phyloP scores from a whole-genome alignment of 2,329 filamentous ascomycete genomes.

The Cercospora canescens region DNA sequence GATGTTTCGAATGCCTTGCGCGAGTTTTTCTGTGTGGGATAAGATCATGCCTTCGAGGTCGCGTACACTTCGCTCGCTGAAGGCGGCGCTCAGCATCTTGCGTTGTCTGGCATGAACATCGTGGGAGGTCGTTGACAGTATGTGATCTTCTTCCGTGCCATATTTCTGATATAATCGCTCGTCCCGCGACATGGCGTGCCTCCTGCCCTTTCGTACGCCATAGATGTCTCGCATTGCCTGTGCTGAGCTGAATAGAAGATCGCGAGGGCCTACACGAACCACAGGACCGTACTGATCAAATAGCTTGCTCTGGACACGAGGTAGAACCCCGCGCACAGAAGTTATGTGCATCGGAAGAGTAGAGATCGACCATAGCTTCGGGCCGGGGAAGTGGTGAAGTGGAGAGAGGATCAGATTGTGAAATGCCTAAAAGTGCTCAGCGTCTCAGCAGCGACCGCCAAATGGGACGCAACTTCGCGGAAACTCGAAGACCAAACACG shows the following conservation, averaged over 20 bases:
- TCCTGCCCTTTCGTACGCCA: slow-evolving; percentile 33
- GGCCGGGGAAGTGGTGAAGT: slow-evolving; percentile 43
- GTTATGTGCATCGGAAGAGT: slow-evolving; percentile 16
- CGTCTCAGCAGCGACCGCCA: slow-evolving; percentile 3
- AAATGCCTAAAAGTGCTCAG: slow-evolving; percentile 9
- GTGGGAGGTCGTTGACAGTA: background rate
- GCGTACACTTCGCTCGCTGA: background rate
- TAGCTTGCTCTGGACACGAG: slow-evolving; percentile 22
- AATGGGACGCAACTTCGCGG: too few relatives aligned
- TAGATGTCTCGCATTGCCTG: slow-evolving; percentile 47
- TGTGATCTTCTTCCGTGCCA: background rate
- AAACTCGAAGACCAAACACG: too few relatives aligned
- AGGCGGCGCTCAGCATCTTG: background rate
- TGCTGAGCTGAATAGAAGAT: slow-evolving; percentile 39
- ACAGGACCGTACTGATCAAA: slow-evolving; percentile 35
- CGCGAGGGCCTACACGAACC: slow-evolving; percentile 32
- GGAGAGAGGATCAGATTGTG: slow-evolving; percentile 46
- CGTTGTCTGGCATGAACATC: background rate
- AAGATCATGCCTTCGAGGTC: background rate
- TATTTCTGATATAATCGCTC: background rate
- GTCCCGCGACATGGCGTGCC: background rate
- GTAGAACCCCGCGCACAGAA: slow-evolving; percentile 2
- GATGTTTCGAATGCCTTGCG: background rate
- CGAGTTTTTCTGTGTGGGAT: background rate
- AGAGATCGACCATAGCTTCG: slow-evolving; percentile 29